phyloP scores from a whole-genome alignment of 352 stramenopile genomes.

The Phytopythium helicoides region DNA sequence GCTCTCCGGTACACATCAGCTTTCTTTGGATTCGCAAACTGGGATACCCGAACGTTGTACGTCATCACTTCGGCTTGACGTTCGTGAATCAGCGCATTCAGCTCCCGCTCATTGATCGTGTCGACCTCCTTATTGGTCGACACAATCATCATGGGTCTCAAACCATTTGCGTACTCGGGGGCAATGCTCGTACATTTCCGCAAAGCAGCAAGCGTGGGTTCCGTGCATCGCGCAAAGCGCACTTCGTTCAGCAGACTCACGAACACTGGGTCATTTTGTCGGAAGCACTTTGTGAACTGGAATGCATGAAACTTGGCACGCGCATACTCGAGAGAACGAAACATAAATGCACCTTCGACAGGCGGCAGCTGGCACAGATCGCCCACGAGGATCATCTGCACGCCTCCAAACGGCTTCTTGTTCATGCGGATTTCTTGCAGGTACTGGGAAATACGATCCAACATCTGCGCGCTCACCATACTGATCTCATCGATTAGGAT shows the following conservation, averaged over 20 bases:
- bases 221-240: constrained; percentile 6
- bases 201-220: constrained; percentile 3
- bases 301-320: constrained; percentile 4
- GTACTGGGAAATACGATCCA: constrained; percentile 7
- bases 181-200: constrained; percentile 4
- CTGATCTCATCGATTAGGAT: constrained; percentile 9
- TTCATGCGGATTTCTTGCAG: constrained; percentile 6
- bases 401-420: constrained; percentile 3
- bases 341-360: constrained; percentile 9
- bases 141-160: constrained; percentile 10
- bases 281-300: constrained; percentile 10
- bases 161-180: constrained; percentile 9
- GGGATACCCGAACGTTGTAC: constrained; percentile 7
- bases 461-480: constrained; percentile 11
- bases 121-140: constrained; percentile 12
- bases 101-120: constrained; percentile 8
- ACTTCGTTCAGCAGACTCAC: constrained; percentile 8
- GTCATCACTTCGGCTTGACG: background rate
- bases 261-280: constrained; percentile 9
- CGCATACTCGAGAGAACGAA: constrained; percentile 6
- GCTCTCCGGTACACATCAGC: constrained; percentile 6
- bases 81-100: constrained; percentile 1
- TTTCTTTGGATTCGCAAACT: constrained; percentile 9
- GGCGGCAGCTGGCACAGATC: constrained; percentile 9
- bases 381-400: constrained; percentile 9